phyloP scores from a whole-genome alignment of 306 rosid genomes.

The Vicia faba region DNA sequence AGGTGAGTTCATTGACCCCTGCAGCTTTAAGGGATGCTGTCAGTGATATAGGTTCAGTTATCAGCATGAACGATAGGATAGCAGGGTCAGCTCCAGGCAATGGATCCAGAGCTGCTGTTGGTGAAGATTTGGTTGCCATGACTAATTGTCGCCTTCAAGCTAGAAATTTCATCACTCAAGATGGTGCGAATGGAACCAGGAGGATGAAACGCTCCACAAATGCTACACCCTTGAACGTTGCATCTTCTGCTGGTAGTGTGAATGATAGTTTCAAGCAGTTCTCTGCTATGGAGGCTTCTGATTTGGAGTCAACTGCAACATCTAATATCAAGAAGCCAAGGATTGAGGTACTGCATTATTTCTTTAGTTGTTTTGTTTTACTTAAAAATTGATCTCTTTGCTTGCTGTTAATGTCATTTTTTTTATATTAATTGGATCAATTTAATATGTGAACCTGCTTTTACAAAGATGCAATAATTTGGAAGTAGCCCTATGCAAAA shows the following conservation, averaged over 20 bases:
- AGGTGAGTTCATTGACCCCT: slow-evolving; percentile 85
- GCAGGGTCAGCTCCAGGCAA: slow-evolving; percentile 99
- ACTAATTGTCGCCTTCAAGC: slow-evolving; percentile 96
- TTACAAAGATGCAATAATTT: neutral
- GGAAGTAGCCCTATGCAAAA: too few species aligned
- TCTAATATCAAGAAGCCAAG: slow-evolving; percentile 80
- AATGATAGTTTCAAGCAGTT: slow-evolving; percentile 72
- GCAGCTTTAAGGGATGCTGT: slow-evolving; percentile 79
- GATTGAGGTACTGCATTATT: slow-evolving; percentile 59
- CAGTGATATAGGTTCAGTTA: slow-evolving; percentile 86
- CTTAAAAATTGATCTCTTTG: slow-evolving; percentile 6
- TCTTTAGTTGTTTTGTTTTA: slow-evolving; percentile 15
- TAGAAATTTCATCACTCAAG: slow-evolving; percentile 74
- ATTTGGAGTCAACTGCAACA: slow-evolving; percentile 89
- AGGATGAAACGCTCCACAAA: slow-evolving; percentile 89
- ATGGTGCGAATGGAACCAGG: slow-evolving; percentile 81
- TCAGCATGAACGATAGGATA: slow-evolving; percentile 91
- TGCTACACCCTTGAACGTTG: slow-evolving; percentile 87
- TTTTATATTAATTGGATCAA: neutral
- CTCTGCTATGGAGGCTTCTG: slow-evolving; percentile 69
- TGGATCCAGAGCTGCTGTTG: slow-evolving; percentile 99
- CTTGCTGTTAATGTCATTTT: slow-evolving; percentile 3
- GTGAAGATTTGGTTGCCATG: slow-evolving; percentile 97
- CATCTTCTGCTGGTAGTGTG: slow-evolving; percentile 76
- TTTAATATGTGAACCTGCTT: slow-evolving; percentile 8